phyloP scores from a whole-genome alignment of 2,329 filamentous ascomycete species.

The Hortaea sp. region DNA sequence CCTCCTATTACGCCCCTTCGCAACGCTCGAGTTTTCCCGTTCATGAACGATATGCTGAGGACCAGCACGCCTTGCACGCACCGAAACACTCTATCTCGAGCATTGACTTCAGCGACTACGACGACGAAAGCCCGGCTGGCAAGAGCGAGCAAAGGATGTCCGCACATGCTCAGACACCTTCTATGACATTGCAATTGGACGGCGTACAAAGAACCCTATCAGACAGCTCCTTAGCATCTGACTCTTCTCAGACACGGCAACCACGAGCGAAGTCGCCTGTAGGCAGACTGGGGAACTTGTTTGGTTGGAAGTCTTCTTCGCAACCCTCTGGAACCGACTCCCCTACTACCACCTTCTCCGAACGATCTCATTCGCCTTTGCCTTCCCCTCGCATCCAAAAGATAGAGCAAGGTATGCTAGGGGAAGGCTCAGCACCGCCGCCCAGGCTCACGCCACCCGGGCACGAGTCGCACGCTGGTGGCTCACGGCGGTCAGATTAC shows the following conservation, averaged over 20 bases:
- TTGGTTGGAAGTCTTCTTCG: constrained; percentile 52
- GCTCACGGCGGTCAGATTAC: constrained; percentile 32
- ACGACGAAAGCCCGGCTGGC: background rate
- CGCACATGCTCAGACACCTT: constrained; percentile 13
- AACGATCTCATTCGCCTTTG: constrained; percentile 47
- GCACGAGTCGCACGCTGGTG: constrained; percentile 43
- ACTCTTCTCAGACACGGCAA: constrained; percentile 7
- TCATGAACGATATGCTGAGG: constrained; percentile 19
- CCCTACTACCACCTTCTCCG: constrained; percentile 54
- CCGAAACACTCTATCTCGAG: constrained; percentile 15
- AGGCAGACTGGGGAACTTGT: constrained; percentile 52
- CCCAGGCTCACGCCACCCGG: constrained; percentile 33
- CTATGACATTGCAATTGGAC: constrained; percentile 25
- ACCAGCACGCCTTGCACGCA: constrained; percentile 14
- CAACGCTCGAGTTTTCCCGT: constrained; percentile 16
- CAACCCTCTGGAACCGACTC: constrained; percentile 43
- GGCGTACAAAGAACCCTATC: constrained; percentile 25
- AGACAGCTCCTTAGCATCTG: constrained; percentile 20
- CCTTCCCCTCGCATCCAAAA: constrained; percentile 39
- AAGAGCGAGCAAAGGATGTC: background rate
- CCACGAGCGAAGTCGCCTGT: constrained; percentile 35
- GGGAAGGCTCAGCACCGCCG: constrained; percentile 18
- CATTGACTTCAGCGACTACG: constrained; percentile 14
- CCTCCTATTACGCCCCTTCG: constrained; percentile 14
- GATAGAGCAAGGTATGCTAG: constrained; percentile 20